These are phyloP conservation scores for Stephania japonica DNA, from an alignment of 164 flowering plant species.

Conservation along the genomic window DNA sequence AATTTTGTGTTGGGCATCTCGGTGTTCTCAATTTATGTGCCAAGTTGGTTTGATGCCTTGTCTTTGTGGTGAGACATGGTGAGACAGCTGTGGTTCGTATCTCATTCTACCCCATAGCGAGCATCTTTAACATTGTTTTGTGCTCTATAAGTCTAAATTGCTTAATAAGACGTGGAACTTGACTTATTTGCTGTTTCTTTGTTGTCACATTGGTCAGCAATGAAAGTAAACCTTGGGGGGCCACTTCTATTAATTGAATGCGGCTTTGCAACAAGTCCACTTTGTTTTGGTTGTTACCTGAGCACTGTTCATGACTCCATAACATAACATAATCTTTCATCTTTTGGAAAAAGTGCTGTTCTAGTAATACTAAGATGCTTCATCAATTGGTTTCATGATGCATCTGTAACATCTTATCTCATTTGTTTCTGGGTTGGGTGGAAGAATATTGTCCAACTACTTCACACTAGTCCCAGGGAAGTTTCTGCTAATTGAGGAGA, in stretches of 20 bases:
- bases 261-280: not conserved
- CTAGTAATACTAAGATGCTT: not conserved
- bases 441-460: no score
- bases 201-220: not conserved
- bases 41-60: not conserved
- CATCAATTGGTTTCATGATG: not conserved
- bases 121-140: not conserved
- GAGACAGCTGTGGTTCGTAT: not conserved
- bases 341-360: not conserved
- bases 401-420: not conserved
- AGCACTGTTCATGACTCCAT: not conserved
- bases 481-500: no score
- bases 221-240: not conserved
- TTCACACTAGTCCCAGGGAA: no score
- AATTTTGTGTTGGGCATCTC: not conserved
- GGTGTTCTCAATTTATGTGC: not conserved
- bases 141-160: not conserved
- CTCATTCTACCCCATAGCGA: not conserved
- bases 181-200: not conserved
- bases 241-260: not conserved
- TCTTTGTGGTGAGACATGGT: not conserved
- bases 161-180: not conserved
- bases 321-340: not conserved
- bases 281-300: not conserved
- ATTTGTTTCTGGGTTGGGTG: not conserved